phyloP scores from a whole-genome alignment of 192 early-diverging fungal species.

The Coemansia sp. region DNA sequence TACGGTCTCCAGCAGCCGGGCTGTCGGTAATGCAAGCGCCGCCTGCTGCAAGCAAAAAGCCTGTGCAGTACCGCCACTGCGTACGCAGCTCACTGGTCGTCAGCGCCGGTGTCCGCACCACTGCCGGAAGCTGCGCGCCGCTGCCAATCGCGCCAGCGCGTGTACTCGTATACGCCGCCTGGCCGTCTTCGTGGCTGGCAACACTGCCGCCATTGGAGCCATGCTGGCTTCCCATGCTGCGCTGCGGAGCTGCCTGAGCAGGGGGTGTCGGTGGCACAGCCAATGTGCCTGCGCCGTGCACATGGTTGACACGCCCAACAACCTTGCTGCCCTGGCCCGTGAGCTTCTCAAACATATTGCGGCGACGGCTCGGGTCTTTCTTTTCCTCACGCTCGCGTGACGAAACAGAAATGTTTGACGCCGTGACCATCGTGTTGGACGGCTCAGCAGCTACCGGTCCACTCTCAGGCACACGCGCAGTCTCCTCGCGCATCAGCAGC shows the following conservation, averaged over 20 bases:
- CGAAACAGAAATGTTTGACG: not conserved
- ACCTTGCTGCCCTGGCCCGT: slow-evolving; percentile 41
- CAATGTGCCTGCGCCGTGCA: not conserved
- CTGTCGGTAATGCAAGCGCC: slow-evolving; percentile 48
- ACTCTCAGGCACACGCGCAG: slow-evolving; percentile 34
- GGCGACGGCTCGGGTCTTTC: slow-evolving; percentile 34
- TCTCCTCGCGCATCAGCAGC: slow-evolving; percentile 52
- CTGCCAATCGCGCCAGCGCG: slow-evolving; percentile 27
- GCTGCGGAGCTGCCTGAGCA: not conserved
- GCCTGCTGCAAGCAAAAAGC: slow-evolving; percentile 51
- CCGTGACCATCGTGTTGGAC: not conserved
- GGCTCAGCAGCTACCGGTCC: not conserved
- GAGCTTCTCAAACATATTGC: slow-evolving; percentile 54
- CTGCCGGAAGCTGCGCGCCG: slow-evolving; percentile 47
- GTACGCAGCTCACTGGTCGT: slow-evolving; percentile 48
- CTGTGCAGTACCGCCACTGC: slow-evolving; percentile 56
- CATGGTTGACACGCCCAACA: slow-evolving; percentile 11
- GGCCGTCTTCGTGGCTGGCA: slow-evolving; percentile 18
- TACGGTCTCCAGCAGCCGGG: slow-evolving; percentile 29
- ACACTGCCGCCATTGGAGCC: slow-evolving; percentile 1
- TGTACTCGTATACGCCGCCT: slow-evolving; percentile 5
- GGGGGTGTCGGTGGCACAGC: not conserved
- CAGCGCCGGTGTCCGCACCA: slow-evolving; percentile 22
- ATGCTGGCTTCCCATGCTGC: slow-evolving; percentile 11
- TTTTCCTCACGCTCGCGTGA: slow-evolving; percentile 29